Evolutionary conservation across 495 filamentous ascomycete genomes (phyloP), one percentile per base, ranked within the genome.

Genomic region (Hyaloscypha variabilis): DNA sequence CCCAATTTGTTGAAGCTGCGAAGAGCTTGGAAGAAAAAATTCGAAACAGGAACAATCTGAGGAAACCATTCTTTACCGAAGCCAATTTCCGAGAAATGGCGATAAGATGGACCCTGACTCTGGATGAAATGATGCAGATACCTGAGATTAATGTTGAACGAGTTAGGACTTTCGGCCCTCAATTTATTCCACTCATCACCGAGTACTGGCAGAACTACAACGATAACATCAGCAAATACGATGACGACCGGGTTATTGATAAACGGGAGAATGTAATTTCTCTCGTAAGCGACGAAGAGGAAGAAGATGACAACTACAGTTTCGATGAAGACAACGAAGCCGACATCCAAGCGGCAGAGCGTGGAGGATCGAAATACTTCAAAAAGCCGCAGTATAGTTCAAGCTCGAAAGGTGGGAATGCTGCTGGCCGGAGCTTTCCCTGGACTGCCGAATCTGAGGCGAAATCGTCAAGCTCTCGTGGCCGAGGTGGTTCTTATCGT

Each of bases 41-140:
- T 28, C 82, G 92, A 61, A 81, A 88, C 54, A 76, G 81, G 11
- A 88, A 87, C 49, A 73, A 77, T 13, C 78, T 91, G 23, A 86
- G 88, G 13, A 81, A 83, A 57, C 89, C 90, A 2, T 74, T 85
- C 26, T 98, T 98, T 74, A 88, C 88, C 0, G 92, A 97, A 70
- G 82, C 81, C 29, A 80, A 91, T 1, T 78, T 96, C 58, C 88
- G 93, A 28, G 88, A 92, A 70, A 97, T 99, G 89, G 92, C 86
- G 6, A 90, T 97, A 49, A 70, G 78, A 30, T 93, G 94, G 67
- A 88, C 84, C 69, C 78, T 84, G 76, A 81, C 78, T 31, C 46
- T 79, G 46, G 78, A 77, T 3, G 79, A 89, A 63, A 87, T 99
- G 83, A 77, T 77, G 39, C 70, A 75, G 5, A 91, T 97, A 62